Conservation (phyloP, 306 rosid genomes). For the Vicia sativa region DNA sequence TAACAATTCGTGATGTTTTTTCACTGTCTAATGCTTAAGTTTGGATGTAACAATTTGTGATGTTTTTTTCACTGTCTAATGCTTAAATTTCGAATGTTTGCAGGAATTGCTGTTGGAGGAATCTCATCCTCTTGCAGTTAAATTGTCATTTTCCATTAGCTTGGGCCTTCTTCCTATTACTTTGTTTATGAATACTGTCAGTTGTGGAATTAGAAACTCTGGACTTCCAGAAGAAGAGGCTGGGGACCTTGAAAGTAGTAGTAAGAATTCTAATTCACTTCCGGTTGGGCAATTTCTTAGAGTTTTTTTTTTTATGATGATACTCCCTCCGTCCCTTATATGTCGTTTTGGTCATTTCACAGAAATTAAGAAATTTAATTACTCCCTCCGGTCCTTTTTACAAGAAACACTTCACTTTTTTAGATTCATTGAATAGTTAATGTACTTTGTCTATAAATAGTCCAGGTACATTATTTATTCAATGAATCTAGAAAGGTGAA, state of each 20-base stretch:
- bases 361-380: no score
- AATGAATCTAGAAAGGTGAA: no score
- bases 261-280: constrained; percentile 54
- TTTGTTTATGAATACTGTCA: constrained; percentile 72
- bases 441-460: no score
- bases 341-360: no score
- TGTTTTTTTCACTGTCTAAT: not conserved
- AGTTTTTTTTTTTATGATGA: constrained; percentile 28
- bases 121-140: constrained; percentile 86
- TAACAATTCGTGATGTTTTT: constrained; percentile 1
- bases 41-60: constrained; percentile 14
- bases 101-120: constrained; percentile 83
- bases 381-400: no score
- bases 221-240: constrained; percentile 82
- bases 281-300: constrained; percentile 23
- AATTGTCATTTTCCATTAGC: constrained; percentile 76
- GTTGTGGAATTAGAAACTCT: constrained; percentile 85
- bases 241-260: constrained; percentile 69
- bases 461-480: no score
- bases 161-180: constrained; percentile 92
- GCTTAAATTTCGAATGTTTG: constrained; percentile 36
- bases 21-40: constrained; percentile 12
- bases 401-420: no score
- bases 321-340: no score
- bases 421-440: no score